Conservation (phyloP, 208 protist species). For the Leishmania tarentolae region DNA sequence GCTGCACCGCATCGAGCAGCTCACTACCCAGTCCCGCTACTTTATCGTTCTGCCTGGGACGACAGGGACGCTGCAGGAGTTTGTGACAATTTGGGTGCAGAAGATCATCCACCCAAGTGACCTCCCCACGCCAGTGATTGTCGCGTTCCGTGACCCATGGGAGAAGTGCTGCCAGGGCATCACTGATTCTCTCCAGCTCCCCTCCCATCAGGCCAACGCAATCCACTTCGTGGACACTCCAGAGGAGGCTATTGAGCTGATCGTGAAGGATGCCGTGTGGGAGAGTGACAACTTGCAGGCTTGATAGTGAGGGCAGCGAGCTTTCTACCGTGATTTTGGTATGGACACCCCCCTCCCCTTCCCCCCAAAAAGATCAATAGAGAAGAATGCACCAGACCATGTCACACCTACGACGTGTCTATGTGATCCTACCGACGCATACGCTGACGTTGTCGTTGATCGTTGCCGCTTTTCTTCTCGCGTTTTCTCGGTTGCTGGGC, state of each 20-base stretch:
- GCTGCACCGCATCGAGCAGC: constrained; percentile 64
- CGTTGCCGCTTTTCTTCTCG: not conserved
- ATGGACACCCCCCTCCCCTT: too few species aligned
- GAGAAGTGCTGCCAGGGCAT: constrained; percentile 52
- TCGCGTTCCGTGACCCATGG: constrained; percentile 75
- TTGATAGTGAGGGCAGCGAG: constrained; percentile 2
- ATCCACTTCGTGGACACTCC: constrained; percentile 68
- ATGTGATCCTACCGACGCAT: not conserved
- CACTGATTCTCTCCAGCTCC: constrained; percentile 36
- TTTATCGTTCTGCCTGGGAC: constrained; percentile 70
- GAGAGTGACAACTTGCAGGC: constrained; percentile 7
- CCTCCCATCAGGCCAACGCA: constrained; percentile 27
- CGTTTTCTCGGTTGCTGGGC: not conserved
- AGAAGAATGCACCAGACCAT: not conserved
- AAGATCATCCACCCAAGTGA: constrained; percentile 38
- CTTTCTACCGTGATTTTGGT: not conserved
- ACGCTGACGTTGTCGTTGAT: not conserved
- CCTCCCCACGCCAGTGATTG: constrained; percentile 45
- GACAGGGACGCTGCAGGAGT: constrained; percentile 68
- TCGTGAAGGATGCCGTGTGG: constrained; percentile 38
- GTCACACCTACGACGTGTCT: not conserved
- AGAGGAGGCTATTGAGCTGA: constrained; percentile 54
- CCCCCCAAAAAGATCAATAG: not conserved
- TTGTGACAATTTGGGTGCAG: constrained; percentile 66
- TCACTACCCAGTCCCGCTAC: constrained; percentile 62